These are phyloP conservation scores for Neoconidiobolus thromboides DNA, from an alignment of 371 early-diverging fungal species.

Conservation along the genomic window DNA sequence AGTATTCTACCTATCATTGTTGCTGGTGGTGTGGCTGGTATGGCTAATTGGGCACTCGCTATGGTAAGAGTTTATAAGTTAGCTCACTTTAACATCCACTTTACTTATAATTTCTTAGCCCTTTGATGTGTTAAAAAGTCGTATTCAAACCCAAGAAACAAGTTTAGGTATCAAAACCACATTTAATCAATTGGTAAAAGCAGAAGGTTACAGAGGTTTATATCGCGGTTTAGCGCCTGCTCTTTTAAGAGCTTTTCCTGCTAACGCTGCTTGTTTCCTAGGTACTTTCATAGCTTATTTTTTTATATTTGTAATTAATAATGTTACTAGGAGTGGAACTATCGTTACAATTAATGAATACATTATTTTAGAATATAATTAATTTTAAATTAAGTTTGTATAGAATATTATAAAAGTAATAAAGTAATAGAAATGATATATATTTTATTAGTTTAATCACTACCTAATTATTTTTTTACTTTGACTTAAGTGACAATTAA, in stretches of 20 bases:
- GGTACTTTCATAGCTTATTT: background rate
- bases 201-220: slow-evolving; percentile 76
- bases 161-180: slow-evolving; percentile 45
- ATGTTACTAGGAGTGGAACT: slow-evolving; percentile 2
- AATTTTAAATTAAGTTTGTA: no score
- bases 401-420: no score
- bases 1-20: slow-evolving; percentile 32
- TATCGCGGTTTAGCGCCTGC: slow-evolving; percentile 93
- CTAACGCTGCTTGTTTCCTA: slow-evolving; percentile 49
- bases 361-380: no score
- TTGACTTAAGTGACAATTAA: no score
- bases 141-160: slow-evolving; percentile 82
- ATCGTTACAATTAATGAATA: background rate
- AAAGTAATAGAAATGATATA: no score
- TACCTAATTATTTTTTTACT: no score
- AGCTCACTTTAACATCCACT: no score
- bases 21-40: slow-evolving; percentile 69
- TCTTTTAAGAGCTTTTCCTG: slow-evolving; percentile 88
- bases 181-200: slow-evolving; percentile 59
- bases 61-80: slow-evolving; percentile 8
- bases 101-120: slow-evolving; percentile 78
- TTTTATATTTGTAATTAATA: background rate
- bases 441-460: no score
- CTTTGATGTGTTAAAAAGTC: slow-evolving; percentile 92
- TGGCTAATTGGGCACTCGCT: slow-evolving; percentile 29